phyloP scores from a whole-genome alignment of 2,329 filamentous ascomycete species.

The Beauveria bassiana region DNA sequence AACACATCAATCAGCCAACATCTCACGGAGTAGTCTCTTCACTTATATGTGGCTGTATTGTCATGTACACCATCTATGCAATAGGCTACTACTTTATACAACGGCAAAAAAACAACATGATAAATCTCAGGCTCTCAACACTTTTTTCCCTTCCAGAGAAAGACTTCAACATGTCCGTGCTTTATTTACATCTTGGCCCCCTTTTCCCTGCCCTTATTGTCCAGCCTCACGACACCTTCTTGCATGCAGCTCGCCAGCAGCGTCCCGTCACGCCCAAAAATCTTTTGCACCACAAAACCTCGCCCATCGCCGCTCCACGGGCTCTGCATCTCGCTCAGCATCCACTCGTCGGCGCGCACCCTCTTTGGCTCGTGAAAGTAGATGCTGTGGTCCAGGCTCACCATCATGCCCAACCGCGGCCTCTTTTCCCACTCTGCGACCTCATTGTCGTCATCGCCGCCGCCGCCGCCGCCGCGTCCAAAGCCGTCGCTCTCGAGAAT shows the following conservation, averaged over 20 bases:
- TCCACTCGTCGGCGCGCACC: constrained; percentile 63
- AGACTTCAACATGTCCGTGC: too few species aligned
- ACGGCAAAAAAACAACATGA: too few species aligned
- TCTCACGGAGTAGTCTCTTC: too few species aligned
- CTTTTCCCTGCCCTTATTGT: constrained; percentile 31
- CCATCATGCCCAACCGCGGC: constrained; percentile 73
- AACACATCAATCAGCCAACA: too few species aligned
- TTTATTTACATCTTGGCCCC: constrained; percentile 24
- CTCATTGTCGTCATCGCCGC: background rate
- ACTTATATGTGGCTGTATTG: too few species aligned
- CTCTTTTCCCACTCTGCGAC: constrained; percentile 41
- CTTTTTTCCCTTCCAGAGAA: too few species aligned
- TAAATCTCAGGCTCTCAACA: background rate
- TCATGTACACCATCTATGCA: too few species aligned
- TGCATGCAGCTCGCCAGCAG: constrained; percentile 74
- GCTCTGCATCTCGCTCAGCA: constrained; percentile 71
- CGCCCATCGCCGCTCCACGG: constrained; percentile 74
- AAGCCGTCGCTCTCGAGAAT: constrained; percentile 35
- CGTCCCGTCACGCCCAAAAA: constrained; percentile 63
- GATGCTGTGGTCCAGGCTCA: constrained; percentile 68
- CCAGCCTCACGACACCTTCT: constrained; percentile 53
- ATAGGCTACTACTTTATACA: too few species aligned
- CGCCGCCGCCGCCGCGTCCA: background rate
- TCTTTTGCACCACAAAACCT: constrained; percentile 67
- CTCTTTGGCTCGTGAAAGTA: constrained; percentile 56